phyloP scores from a whole-genome alignment of 208 protist genomes.

The Trichomonas gallinae region DNA sequence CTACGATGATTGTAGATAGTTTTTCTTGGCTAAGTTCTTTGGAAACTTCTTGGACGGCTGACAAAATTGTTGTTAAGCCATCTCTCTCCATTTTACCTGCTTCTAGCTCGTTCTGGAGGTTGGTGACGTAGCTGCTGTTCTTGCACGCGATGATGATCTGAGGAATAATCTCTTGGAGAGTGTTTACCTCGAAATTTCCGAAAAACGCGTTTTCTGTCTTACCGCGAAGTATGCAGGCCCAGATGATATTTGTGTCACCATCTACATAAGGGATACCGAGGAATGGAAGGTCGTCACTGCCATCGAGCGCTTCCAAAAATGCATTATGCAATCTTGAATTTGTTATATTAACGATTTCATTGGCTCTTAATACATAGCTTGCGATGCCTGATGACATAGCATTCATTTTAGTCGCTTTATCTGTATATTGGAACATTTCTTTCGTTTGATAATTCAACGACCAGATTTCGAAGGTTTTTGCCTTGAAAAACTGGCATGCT shows the following conservation, averaged over 20 bases:
- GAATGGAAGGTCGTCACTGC: background rate
- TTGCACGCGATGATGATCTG: background rate
- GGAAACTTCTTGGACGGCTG: background rate
- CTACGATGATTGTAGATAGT: background rate
- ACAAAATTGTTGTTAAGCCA: background rate
- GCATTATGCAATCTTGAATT: background rate
- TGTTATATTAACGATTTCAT: background rate
- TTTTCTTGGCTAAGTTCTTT: background rate
- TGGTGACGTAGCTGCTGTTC: too few species aligned
- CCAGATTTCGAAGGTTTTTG: background rate
- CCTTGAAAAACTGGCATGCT: background rate
- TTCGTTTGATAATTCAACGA: background rate
- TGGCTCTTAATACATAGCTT: background rate
- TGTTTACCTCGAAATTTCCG: background rate
- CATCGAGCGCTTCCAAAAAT: background rate
- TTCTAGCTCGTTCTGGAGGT: background rate
- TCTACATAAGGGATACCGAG: background rate
- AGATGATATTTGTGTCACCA: background rate
- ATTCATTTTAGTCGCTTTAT: background rate
- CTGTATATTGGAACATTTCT: background rate
- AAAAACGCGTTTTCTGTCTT: background rate
- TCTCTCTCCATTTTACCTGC: background rate
- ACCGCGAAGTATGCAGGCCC: background rate
- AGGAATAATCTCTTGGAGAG: background rate
- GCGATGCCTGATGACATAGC: background rate